phyloP scores from a whole-genome alignment of 2,329 filamentous ascomycete species.

The Botrytis sinoallii region DNA sequence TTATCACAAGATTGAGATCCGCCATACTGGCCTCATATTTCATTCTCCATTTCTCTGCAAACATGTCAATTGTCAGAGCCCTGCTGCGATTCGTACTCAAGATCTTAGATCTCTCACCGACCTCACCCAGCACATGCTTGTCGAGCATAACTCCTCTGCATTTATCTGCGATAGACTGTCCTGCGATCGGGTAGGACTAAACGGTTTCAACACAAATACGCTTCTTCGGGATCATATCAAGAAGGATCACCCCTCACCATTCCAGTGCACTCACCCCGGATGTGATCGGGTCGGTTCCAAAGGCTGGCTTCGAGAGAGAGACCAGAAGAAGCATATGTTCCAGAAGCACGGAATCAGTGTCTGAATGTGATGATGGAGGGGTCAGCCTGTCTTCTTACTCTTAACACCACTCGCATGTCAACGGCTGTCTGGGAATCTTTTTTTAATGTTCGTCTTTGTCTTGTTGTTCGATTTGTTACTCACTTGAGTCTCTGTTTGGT shows the following conservation, averaged over 20 bases:
- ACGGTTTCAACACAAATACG: conserved; percentile 14
- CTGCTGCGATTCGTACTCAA: fast-evolving
- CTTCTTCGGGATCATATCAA: conserved; percentile 23
- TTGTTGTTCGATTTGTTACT: neutral
- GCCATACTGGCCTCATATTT: fast-evolving
- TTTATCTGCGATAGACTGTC: neutral
- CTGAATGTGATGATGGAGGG: too few species aligned
- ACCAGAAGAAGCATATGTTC: conserved; percentile 26
- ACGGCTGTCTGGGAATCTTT: neutral
- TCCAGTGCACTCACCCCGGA: conserved; percentile 23
- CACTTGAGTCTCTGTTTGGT: neutral
- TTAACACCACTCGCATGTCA: neutral
- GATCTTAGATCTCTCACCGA: neutral
- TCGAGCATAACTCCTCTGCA: neutral
- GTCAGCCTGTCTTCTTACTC: too few species aligned
- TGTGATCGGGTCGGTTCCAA: conserved; percentile 26
- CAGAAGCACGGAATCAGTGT: neutral
- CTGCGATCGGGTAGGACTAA: conserved; percentile 7
- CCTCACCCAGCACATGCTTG: neutral
- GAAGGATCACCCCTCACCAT: conserved; percentile 24
- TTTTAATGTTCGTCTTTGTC: neutral
- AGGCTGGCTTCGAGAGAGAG: conserved; percentile 24
- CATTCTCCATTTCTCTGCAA: neutral
- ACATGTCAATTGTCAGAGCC: fast-evolving
- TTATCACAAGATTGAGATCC: neutral